Percentiles rank a stretch among this genome's conserved stretches.
Conservation (phyloP, 331 rosid genomes). For the Quercus phellos region DNA sequence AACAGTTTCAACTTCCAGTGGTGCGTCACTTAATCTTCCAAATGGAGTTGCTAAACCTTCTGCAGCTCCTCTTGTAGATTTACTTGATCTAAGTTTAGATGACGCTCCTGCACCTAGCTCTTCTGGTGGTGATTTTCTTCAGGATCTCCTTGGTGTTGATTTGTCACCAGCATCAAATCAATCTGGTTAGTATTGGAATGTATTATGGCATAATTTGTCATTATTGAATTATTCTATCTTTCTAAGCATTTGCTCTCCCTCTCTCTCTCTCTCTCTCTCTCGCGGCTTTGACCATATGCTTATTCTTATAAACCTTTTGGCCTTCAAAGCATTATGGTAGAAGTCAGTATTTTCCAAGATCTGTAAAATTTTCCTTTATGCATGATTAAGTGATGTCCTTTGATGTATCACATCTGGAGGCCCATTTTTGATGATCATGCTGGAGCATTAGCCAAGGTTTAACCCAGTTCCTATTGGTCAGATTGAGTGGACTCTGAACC, state of each 20-base stretch:
- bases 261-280: background rate
- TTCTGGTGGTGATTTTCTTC: conserved; percentile 77
- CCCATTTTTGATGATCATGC: background rate
- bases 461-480: background rate
- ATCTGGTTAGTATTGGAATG: conserved; percentile 57
- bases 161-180: conserved; percentile 51
- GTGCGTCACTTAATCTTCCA: conserved; percentile 60
- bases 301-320: background rate
- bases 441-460: background rate
- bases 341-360: background rate
- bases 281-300: background rate
- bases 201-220: background rate
- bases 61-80: conserved; percentile 79
- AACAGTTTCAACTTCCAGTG: conserved; percentile 49
- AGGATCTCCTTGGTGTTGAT: conserved; percentile 88
- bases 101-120: conserved; percentile 78
- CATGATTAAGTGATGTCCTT: background rate
- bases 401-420: background rate
- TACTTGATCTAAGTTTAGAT: conserved; percentile 77
- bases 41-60: conserved; percentile 73
- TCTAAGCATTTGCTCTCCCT: conserved; percentile 2
- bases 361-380: background rate
- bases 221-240: background rate
- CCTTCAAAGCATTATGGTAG: background rate
- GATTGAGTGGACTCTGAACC: background rate